Base-by-base conservation (phyloP, 768 basidiomycete genomes). In the Leucocoprinus birnbaumii region DNA sequence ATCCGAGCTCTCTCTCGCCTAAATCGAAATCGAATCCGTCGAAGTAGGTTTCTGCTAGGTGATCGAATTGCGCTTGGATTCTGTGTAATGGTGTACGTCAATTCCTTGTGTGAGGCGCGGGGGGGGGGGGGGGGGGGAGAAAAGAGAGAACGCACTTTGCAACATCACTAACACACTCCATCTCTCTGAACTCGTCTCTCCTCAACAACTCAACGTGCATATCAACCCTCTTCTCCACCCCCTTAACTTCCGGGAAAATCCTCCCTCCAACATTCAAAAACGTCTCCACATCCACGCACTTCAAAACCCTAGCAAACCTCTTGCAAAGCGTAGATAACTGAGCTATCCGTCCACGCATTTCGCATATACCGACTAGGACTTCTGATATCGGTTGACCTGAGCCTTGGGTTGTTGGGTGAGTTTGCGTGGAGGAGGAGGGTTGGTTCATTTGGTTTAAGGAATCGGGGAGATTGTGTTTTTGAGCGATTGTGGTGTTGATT, bases 11-110 rank as follows among this genome's bases (percentile, higher is more conserved):
- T 21, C 89, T 82, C 71, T 98, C 96, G 10, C 87, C 93, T 22
- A 96, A 70, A 67, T 98, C 97, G 49, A 86, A 81, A n/a, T 91
- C 87, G 59, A 86, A 88, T 16, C 82, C 84, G 53, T 76, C 78
- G 63, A 98, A 94, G 68, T 94, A 90, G 1, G 89, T 85, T 62
- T 93, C 91, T 1, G 89, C 85, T 2, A 98, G 79, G 66, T 98
- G 95, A 53, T 96, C 92, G 60, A 96, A 94, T 66, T 97, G 94
- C 0, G 90, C 86, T 61, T 94, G 85, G 68, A 98, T 86, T 73
- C 94, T 97, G 61, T n/a, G n/a, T n/a, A n/a, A n/a, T n/a, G n/a
- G n/a, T n/a, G n/a, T 10, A 1, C 10, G 48, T 26, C 27, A 41
- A n/a, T n/a, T n/a, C n/a, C n/a, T n/a, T n/a, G n/a, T 25, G 10